These are phyloP conservation scores for Syzygium aromaticum DNA, from an alignment of 345 rosid species.

Conservation along the genomic window DNA sequence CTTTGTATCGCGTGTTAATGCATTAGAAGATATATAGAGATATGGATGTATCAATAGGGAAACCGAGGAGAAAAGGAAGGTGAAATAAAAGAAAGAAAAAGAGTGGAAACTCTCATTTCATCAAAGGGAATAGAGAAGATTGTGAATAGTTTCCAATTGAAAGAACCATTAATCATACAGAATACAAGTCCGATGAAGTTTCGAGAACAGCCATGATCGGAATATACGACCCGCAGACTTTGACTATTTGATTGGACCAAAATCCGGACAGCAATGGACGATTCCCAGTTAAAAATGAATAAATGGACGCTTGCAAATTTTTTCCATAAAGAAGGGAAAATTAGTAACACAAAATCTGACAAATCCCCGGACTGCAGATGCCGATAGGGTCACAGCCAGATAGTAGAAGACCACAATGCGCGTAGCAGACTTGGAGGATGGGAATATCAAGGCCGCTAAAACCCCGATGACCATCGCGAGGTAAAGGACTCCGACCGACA, in stretches of 20 bases:
- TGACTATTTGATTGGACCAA: too few relatives aligned
- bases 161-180: neutral
- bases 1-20: fast-evolving
- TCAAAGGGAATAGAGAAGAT: neutral
- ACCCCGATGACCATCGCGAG: fast-evolving
- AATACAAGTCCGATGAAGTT: neutral
- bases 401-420: neutral
- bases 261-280: too few relatives aligned
- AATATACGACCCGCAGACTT: too few relatives aligned
- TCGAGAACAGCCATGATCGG: too few relatives aligned
- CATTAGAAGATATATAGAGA: too few relatives aligned
- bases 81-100: too few relatives aligned
- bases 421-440: neutral
- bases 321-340: too few relatives aligned
- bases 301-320: too few relatives aligned
- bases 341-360: too few relatives aligned
- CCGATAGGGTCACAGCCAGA: neutral
- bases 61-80: too few relatives aligned
- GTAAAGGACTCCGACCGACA: fast-evolving
- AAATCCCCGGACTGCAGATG: fast-evolving
- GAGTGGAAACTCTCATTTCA: neutral
- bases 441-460: neutral
- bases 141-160: neutral
- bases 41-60: too few relatives aligned
- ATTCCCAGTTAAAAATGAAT: too few relatives aligned